Percentiles rank a stretch among this genome's conserved stretches.
phyloP scores from a whole-genome alignment of 1,139 yeast species.

The Candida tropicalis region DNA sequence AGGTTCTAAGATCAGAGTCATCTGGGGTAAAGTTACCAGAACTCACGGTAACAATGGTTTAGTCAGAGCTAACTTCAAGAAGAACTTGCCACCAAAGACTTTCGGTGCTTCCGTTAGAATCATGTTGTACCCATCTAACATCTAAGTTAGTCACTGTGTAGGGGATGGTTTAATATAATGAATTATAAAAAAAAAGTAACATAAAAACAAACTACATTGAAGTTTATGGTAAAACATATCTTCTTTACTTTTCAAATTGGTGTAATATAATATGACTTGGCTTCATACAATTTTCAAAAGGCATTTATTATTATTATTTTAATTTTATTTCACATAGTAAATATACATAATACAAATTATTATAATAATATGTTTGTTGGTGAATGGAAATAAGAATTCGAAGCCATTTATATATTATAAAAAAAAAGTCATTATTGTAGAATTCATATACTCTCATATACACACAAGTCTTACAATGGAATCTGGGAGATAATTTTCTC shows the following conservation, averaged over 20 bases:
- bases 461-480: not conserved
- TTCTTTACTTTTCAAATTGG: constrained; percentile 4
- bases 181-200: constrained; percentile 3
- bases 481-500: constrained; percentile 2
- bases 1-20: constrained; percentile 99
- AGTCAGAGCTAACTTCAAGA: constrained; percentile 98
- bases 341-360: constrained; percentile 6
- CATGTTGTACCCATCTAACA: constrained; percentile 99
- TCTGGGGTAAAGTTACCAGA: constrained; percentile 99
- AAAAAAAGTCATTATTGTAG: too few relatives aligned
- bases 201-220: not conserved
- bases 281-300: constrained; percentile 12
- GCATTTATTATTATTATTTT: constrained; percentile 10
- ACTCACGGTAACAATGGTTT: constrained; percentile 99
- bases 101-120: constrained; percentile 99
- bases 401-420: too few relatives aligned
- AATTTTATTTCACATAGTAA: constrained; percentile 9
- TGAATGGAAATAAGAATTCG: too few relatives aligned
- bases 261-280: constrained; percentile 15
- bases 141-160: constrained; percentile 51
- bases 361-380: constrained; percentile 5
- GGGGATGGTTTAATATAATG: constrained; percentile 4
- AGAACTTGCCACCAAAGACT: constrained; percentile 99
- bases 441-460: not conserved
- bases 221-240: not conserved